Evolutionary conservation across 2,329 filamentous ascomycete genomes (phyloP).

Genomic region (Epichloe baconii): DNA sequence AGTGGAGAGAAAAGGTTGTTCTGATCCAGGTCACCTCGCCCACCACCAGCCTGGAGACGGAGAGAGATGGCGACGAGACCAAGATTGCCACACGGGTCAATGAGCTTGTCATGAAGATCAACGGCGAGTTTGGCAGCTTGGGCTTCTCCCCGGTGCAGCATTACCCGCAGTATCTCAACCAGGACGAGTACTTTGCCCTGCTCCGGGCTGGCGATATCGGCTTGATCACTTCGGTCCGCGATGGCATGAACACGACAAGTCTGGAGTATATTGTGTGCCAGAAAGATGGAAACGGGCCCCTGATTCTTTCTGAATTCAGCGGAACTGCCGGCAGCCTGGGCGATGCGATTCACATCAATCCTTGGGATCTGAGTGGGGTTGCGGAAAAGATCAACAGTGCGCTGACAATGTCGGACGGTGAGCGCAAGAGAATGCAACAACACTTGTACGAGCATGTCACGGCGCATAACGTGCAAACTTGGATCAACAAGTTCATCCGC

Average conservation of each 20-base stretch:
- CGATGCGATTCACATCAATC: conserved; percentile 90
- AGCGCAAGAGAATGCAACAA: conserved; percentile 55
- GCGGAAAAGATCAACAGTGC: conserved; percentile 73
- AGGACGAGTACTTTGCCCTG: conserved; percentile 90
- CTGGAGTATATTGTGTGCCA: conserved; percentile 92
- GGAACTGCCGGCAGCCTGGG: conserved; percentile 78
- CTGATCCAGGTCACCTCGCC: conserved; percentile 92
- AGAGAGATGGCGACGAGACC: conserved; percentile 61
- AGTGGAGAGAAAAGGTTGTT: conserved; percentile 86
- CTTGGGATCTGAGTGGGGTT: conserved; percentile 79
- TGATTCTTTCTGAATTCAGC: conserved; percentile 94
- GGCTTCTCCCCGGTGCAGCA: conserved; percentile 87
- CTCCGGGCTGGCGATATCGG: conserved; percentile 82
- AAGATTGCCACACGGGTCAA: conserved; percentile 83
- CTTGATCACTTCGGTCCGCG: conserved; percentile 86
- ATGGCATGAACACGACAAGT: conserved; percentile 96
- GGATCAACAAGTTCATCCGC: conserved; percentile 69
- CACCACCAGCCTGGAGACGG: conserved; percentile 67
- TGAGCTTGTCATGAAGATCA: conserved; percentile 81
- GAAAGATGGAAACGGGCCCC: conserved; percentile 69
- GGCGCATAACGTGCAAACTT: conserved; percentile 72
- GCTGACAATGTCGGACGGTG: conserved; percentile 57
- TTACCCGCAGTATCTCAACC: conserved; percentile 82
- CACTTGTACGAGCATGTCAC: conserved; percentile 75
- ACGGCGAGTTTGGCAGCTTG: conserved; percentile 77